Conservation (phyloP, 805 yeast species). For the Lipomyces kockii region DNA sequence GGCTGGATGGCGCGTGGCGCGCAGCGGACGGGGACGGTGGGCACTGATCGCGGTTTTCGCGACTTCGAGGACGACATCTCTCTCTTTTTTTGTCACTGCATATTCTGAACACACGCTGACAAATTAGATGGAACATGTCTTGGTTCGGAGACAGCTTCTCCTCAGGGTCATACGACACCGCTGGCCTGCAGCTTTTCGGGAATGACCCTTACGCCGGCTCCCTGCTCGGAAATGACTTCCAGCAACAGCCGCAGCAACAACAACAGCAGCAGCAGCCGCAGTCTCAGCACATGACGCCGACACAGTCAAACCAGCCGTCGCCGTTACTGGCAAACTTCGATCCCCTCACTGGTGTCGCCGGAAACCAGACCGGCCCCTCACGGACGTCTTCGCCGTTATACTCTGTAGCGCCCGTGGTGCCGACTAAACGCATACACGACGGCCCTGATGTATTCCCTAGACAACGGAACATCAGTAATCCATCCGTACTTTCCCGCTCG, state of each 20-base stretch:
- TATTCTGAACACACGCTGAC: not conserved
- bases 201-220: conserved; percentile 12
- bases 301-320: conserved; percentile 5
- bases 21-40: too few relatives aligned
- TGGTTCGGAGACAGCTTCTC: conserved; percentile 23
- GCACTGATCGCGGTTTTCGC: too few relatives aligned
- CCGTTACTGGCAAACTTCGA: conserved; percentile 7
- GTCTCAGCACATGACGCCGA: conserved; percentile 15
- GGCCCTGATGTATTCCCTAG: conserved; percentile 5
- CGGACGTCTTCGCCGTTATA: conserved; percentile 29
- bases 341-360: conserved; percentile 10
- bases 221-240: conserved; percentile 5
- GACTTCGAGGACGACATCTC: not conserved
- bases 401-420: conserved; percentile 24
- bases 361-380: not conserved
- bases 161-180: conserved; percentile 16
- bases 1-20: too few relatives aligned
- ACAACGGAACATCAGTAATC: conserved; percentile 6
- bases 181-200: conserved; percentile 18
- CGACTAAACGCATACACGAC: conserved; percentile 23
- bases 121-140: conserved; percentile 20
- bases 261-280: conserved; percentile 27
- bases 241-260: conserved; percentile 22
- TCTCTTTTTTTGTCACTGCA: not conserved
- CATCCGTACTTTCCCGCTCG: conserved; percentile 1